Base-by-base conservation (phyloP, 2,329 filamentous ascomycete species). In the Fusarium sambucinum region DNA sequence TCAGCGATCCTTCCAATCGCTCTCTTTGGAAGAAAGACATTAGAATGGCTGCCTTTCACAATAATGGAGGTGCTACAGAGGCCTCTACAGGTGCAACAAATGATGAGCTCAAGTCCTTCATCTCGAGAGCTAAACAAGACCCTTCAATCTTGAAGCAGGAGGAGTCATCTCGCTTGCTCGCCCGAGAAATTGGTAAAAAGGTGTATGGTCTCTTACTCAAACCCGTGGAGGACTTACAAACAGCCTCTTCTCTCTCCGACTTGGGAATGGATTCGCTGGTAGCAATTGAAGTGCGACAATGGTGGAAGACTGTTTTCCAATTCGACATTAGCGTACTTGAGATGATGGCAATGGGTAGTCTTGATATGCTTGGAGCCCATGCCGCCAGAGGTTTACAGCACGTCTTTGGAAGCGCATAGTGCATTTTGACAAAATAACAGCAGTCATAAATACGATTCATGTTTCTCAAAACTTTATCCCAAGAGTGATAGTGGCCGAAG, bases 291-390 rank as follows among this genome's bases (percentile, higher is more conserved):
- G 50, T 58, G 5, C 21, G 55, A 2, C 55, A 58, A 4, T 58
- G 55, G 55, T 58, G 55, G 55, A 58, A 58, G 5, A 55, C 40
- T 2, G 21, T 45, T n/a, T 58, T 58, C 13, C 55, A 58, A 13
- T 58, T 58, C 21, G 55, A 58, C 2, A 45, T 55, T 10, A 55
- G 55, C 14, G 50, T 58, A 2, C 32, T 58, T n/a, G 50, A 58
- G 25, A 58, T 58, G 55, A 58, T 58, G 50, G 50, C 32, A 6
- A 58, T 58, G 55, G 32, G 55, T 2, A 55, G 40, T 6, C 27
- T 59, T 9, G 50, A 59, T n/a, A 54, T 59, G 14, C 55, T 56
- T 14, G 50, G 40, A 21, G 40, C 23, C 8, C 40, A 59, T 33
- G 55, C 55, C 33, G 40, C 27, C 3, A 56, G 16, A 14, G 55